phyloP scores from a whole-genome alignment of 148 eudicot species.

The Gaultheria prostrata region DNA sequence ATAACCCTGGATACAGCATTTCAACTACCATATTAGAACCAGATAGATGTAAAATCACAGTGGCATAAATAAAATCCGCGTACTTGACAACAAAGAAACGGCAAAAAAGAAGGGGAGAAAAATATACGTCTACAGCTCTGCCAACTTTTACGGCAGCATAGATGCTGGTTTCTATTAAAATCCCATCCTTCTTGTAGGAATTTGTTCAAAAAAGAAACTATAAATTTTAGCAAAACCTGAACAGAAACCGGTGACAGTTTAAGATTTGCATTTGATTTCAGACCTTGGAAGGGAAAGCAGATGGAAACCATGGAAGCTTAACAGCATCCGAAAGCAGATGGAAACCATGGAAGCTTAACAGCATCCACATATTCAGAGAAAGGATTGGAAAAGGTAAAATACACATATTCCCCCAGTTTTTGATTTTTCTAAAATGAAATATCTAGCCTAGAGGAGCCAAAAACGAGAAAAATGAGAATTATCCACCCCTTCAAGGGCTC shows the following conservation, averaged over 20 bases:
- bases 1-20: constrained; percentile 56
- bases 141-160: not conserved
- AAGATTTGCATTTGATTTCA: not conserved
- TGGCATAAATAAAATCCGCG: not conserved
- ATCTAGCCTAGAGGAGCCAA: not conserved
- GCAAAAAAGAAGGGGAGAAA: not conserved
- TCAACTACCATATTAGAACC: constrained; percentile 11
- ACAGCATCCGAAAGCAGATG: constrained; percentile 2
- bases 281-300: not conserved
- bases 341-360: not conserved
- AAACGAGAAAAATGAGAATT: not conserved
- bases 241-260: not conserved
- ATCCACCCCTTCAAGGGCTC: constrained; percentile 6
- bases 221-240: not conserved
- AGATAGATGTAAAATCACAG: not conserved
- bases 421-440: not conserved
- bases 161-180: not conserved
- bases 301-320: not conserved
- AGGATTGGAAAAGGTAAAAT: not conserved
- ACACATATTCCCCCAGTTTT: not conserved
- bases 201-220: not conserved
- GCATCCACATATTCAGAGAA: not conserved
- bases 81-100: not conserved
- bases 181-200: not conserved
- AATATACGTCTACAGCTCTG: not conserved